Conservation (phyloP, 805 yeast species). For the Yamadazyma paraphyllophila region DNA sequence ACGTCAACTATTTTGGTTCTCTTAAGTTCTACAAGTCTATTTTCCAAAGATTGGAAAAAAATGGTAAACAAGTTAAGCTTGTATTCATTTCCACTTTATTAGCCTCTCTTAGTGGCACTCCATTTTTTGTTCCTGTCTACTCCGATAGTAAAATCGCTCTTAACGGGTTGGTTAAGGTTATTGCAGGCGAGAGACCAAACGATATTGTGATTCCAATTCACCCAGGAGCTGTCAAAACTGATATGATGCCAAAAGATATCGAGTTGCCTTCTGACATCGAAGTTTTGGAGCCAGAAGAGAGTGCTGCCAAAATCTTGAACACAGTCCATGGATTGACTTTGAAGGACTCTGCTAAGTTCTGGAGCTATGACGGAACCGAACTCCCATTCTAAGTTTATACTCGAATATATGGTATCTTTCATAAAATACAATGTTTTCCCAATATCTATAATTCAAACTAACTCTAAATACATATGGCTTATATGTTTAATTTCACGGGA, state of each 20-base stretch:
- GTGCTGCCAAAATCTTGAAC: background rate
- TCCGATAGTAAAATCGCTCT: conserved; percentile 34
- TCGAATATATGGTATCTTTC: no score
- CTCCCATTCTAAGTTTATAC: background rate
- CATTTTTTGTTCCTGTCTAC: conserved; percentile 17
- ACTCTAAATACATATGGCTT: background rate
- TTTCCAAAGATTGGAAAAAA: conserved; percentile 1
- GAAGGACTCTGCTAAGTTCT: background rate
- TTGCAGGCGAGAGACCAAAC: conserved; percentile 21
- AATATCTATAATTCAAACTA: no score
- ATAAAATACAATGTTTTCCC: no score
- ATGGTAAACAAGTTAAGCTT: background rate
- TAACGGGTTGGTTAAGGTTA: conserved; percentile 23
- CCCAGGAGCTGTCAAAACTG: conserved; percentile 40
- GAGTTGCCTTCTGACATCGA: no score
- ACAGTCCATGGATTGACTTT: no score
- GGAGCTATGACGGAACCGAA: background rate
- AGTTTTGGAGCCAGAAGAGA: background rate
- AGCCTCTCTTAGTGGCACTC: background rate
- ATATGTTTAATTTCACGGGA: conserved; percentile 1
- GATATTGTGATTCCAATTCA: conserved; percentile 31
- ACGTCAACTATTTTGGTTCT: conserved; percentile 1
- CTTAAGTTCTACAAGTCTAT: conserved; percentile 2
- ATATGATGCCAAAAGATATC: conserved; percentile 19
- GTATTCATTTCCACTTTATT: conserved; percentile 15